Base-by-base conservation (phyloP, 345 rosid genomes). In the Moricandia arvensis region DNA sequence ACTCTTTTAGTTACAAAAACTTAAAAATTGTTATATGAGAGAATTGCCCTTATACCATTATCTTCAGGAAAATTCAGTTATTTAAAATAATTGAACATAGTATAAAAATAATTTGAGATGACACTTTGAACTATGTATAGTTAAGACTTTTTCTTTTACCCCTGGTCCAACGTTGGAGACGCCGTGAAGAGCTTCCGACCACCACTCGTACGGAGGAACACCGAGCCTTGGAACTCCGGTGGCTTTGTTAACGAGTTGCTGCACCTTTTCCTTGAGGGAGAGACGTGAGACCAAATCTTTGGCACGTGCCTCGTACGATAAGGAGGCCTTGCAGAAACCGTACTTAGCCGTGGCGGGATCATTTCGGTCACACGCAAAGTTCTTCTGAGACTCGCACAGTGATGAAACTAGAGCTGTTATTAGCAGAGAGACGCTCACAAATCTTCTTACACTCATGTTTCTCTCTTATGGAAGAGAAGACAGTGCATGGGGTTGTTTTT, bases 181-280 rank as follows among this genome's bases (percentile, higher is more conserved):
- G 1, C 96, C 96, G 1, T 90, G 93, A 5, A 90, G 87, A 0
- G 96, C 96, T 83, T 88, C 96, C 0, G 86, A 77, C 93, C 96
- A 90, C 96, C 96, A 90, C 72, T 86, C 73, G 61, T 88, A 90
- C 4, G 79, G 80, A 0, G 90, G 87, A 45, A 90, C 80, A 18
- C 92, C 88, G 8, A 90, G 85, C 67, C 88, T 65, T 38, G 87
- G 72, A 43, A 86, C 77, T 34, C 86, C 86, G 0, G 81, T 60
- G 53, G 96, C 87, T 4, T 17, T 34, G 82, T 84, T 80, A 7
- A 75, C 90, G n/a, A 88, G 65, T 29, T 86, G 91, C 27, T 78
- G 80, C 63, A 82, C 90, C 79, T 89, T 89, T 69, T 89, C 93
- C 58, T 68, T 71, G 33, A 87, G 87, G 0, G 84, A 82, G 47